Base-by-base conservation (phyloP, 1,284 basidiomycete genomes). In the Pyrrhoderma noxium region DNA sequence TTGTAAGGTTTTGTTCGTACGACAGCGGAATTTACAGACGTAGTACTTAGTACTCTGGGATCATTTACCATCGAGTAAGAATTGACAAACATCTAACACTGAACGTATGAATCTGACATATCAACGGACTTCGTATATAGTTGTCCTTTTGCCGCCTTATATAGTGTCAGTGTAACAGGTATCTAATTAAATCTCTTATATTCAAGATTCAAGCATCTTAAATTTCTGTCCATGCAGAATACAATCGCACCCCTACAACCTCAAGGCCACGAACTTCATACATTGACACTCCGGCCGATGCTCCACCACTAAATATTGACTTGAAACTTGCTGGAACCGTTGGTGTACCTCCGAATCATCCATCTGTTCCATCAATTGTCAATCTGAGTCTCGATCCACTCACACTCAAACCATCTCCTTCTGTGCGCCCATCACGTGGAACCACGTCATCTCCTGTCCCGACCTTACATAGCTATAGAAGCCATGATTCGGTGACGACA, bases 141-240 rank as follows among this genome's bases (percentile, higher is more conserved):
- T 40, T 47, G 44, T 38, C 42, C 48, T 8, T 54, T 54, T 31
- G 53, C 43, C 4, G 49, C 53, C 11, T 51, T 54, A 18, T 54
- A 54, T 36, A 18, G 23, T 23, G 48, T 35, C 18, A 40, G 31
- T 22, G 39, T 49, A 3, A 43, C 49, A 35, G 53, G 53, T 54
- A n/a, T 14, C 36, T 8, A 19, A 13, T 5, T 11, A 9, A 3
- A 18, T 19, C 9, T 13, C 3, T 27, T 27, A 23, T 13, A 25
- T 18, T 25, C 4, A 13, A 11, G 25, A 14, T 14, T 27, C 35
- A 18, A 7, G 11, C 13, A n/a, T 8, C 22, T 19, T 44, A 19
- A n/a, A 13, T 19, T 19, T 44, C 11, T 21, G n/a, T 23, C 21
- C 23, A 13, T n/a, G 18, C 35, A 46, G 48, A 41, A 7, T 19